Evolutionary conservation across 305 asterid genomes (phyloP).

Genomic region (Ajuga reptans): DNA sequence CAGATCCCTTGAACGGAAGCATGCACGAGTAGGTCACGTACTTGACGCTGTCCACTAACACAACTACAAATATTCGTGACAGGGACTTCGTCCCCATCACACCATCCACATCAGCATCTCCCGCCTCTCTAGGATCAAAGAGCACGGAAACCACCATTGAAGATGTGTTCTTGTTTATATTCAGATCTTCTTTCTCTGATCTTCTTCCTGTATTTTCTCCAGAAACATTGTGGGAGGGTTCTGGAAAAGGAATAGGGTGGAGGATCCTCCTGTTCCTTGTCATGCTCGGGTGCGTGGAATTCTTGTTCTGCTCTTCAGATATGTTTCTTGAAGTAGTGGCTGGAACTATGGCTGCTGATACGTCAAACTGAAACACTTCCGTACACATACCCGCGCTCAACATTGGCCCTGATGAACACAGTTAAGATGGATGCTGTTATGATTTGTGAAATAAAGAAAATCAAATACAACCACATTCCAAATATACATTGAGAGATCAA

Average conservation of each 20-base stretch:
- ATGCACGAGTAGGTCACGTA: slow-evolving; percentile 91
- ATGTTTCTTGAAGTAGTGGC: slow-evolving; percentile 41
- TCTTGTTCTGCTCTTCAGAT: slow-evolving; percentile 36
- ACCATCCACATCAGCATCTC: slow-evolving; percentile 66
- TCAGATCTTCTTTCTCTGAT: slow-evolving; percentile 40
- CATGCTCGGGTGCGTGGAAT: slow-evolving; percentile 38
- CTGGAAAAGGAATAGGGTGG: slow-evolving; percentile 47
- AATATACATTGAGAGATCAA: not conserved
- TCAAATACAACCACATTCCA: not conserved
- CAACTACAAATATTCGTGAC: slow-evolving; percentile 78
- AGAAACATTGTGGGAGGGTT: slow-evolving; percentile 50
- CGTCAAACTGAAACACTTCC: slow-evolving; percentile 91
- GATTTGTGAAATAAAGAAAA: not conserved
- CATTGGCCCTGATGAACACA: slow-evolving; percentile 76
- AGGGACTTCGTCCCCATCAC: slow-evolving; percentile 75
- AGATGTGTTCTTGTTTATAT: slow-evolving; percentile 41
- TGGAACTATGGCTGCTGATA: slow-evolving; percentile 64
- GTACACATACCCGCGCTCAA: slow-evolving; percentile 89
- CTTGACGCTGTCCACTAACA: slow-evolving; percentile 75
- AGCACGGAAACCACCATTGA: slow-evolving; percentile 96
- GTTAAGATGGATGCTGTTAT: not conserved
- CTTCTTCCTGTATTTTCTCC: slow-evolving; percentile 32
- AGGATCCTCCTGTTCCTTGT: slow-evolving; percentile 66
- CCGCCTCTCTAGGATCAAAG: slow-evolving; percentile 82
- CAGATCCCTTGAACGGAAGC: slow-evolving; percentile 77